Conservation (phyloP, 2,329 filamentous ascomycete genomes). For the Stagonosporopsis cucurbitacearum region DNA sequence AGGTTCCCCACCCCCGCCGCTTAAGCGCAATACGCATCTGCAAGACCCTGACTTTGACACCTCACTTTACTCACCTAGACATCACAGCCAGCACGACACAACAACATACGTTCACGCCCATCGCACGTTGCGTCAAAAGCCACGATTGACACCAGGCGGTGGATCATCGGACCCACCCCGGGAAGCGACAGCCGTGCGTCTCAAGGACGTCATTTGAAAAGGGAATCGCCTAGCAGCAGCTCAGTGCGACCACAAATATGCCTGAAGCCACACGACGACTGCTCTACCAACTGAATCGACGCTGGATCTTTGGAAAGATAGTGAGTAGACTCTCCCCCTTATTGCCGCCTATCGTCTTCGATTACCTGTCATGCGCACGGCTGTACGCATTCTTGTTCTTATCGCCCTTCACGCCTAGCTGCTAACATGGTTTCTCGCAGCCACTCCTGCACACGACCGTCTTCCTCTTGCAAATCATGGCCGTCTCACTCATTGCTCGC, state of each 20-base stretch:
- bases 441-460: constrained; percentile 85
- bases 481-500: constrained; percentile 79
- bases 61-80: constrained; percentile 2
- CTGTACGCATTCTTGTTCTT: constrained; percentile 4
- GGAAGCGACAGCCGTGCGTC: constrained; percentile 24
- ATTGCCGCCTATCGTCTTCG: neutral
- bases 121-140: constrained; percentile 26
- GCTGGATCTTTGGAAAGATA: constrained; percentile 75
- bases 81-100: constrained; percentile 10
- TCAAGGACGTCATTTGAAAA: constrained; percentile 38
- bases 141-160: constrained; percentile 13
- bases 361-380: constrained; percentile 1
- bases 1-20: constrained; percentile 17
- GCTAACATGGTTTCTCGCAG: constrained; percentile 56
- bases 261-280: constrained; percentile 62
- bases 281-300: constrained; percentile 70
- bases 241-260: constrained; percentile 39
- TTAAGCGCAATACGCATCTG: constrained; percentile 22
- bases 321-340: constrained; percentile 57
- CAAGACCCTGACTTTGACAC: constrained; percentile 24
- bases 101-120: constrained; percentile 9
- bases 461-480: constrained; percentile 85
- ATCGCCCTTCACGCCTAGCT: constrained; percentile 16
- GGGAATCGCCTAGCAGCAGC: constrained; percentile 26
- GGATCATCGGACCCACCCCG: constrained; percentile 16